Percentiles rank a stretch among this genome's conserved stretches.
Evolutionary conservation across 2,329 filamentous ascomycete species (phyloP).

Genomic region (Ilyonectria robusta): DNA sequence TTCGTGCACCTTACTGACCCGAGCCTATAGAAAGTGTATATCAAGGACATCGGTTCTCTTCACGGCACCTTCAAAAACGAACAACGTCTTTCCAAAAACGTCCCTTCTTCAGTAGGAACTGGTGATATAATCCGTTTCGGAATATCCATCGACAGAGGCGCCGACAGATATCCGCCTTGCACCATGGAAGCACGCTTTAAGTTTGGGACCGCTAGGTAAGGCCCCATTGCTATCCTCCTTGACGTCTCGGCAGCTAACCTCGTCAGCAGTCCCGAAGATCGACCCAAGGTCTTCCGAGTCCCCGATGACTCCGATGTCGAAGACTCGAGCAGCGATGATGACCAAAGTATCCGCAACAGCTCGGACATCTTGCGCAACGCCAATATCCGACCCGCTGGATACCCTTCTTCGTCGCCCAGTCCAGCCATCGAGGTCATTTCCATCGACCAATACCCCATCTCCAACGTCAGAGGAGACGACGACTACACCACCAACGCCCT

Average conservation of each 20-base stretch:
- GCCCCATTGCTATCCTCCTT: neutral
- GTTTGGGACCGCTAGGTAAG: conserved; percentile 47
- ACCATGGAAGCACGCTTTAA: conserved; percentile 52
- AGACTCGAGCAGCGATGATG: conserved; percentile 47
- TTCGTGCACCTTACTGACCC: conserved; percentile 37
- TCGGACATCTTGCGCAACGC: conserved; percentile 46
- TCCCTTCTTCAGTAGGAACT: conserved; percentile 35
- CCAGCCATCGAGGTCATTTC: conserved; percentile 42
- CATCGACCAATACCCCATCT: conserved; percentile 38
- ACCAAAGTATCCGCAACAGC: conserved; percentile 45
- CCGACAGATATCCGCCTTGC: conserved; percentile 56
- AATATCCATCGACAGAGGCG: conserved; percentile 52
- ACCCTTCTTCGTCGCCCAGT: conserved; percentile 18
- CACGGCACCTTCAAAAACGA: conserved; percentile 67
- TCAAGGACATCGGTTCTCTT: conserved; percentile 65
- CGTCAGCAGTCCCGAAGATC: conserved; percentile 43
- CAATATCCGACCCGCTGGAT: conserved; percentile 46
- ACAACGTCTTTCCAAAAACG: conserved; percentile 36
- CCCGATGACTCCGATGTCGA: conserved; percentile 59
- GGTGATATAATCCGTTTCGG: conserved; percentile 56
- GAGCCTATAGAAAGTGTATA: conserved; percentile 56
- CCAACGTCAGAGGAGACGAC: conserved; percentile 31
- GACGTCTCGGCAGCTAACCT: conserved; percentile 31
- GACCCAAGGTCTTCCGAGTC: conserved; percentile 56
- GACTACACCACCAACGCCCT: conserved; percentile 13